Evolutionary conservation across 495 filamentous ascomycete genomes (phyloP), one percentile per base, ranked within the genome.

Genomic region (Mycothermus thermophilus): DNA sequence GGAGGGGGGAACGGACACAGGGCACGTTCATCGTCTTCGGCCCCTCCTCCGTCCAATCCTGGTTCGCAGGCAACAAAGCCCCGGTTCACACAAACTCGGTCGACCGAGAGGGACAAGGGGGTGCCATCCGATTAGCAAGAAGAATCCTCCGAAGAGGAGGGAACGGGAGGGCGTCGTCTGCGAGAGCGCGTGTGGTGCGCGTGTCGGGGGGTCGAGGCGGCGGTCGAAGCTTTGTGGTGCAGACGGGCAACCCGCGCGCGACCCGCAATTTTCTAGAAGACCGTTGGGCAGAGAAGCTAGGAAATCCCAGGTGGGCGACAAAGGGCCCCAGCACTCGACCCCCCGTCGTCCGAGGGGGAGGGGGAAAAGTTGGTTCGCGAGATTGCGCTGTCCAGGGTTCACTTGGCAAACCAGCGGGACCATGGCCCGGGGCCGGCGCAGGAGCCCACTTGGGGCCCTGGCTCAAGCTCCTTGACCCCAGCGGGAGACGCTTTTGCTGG

Each of bases 141-240:
- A 57, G 51, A 63, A 66, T 58, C 56, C 56, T 64, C 59, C 59
- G 59, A 64, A 41, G 46, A 43, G n/a, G n/a, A n/a, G n/a, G n/a
- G n/a, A n/a, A n/a, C n/a, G n/a, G n/a, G n/a, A n/a, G n/a, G n/a
- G n/a, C n/a, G n/a, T n/a, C n/a, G n/a, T n/a, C n/a, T n/a, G n/a
- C n/a, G n/a, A n/a, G n/a, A n/a, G n/a, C n/a, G n/a, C n/a, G n/a
- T n/a, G n/a, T n/a, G n/a, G n/a, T n/a, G n/a, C n/a, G n/a, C n/a
- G n/a, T n/a, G n/a, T n/a, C n/a, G n/a, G n/a, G n/a, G n/a, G n/a
- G n/a, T n/a, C n/a, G n/a, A n/a, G n/a, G n/a, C n/a, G n/a, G n/a
- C n/a, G n/a, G n/a, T n/a, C n/a, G n/a, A n/a, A n/a, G n/a, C n/a
- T 28, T 29, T 33, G 33, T 46, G 41, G 22, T 25, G 22, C 22